These are phyloP conservation scores for Auricularia cornea DNA, from an alignment of 768 basidiomycete species.

Conservation along the genomic window DNA sequence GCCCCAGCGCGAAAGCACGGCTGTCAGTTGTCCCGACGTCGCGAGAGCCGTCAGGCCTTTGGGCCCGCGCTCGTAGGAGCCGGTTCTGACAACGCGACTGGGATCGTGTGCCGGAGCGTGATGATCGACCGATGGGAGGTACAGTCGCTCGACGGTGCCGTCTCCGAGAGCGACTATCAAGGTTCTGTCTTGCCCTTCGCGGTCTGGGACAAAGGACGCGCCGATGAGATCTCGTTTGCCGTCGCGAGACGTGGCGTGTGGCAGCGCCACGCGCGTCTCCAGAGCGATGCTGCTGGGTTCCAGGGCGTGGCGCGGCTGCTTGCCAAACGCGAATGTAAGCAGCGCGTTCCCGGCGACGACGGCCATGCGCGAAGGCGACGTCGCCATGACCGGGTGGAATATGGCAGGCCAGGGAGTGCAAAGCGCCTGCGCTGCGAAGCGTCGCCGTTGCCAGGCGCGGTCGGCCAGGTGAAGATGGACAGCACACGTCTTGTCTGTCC, in stretches of 20 bases:
- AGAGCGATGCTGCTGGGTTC: neutral
- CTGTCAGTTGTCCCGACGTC: neutral
- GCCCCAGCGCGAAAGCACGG: neutral
- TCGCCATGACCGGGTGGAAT: neutral
- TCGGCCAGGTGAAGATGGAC: neutral
- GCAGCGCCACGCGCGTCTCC: neutral
- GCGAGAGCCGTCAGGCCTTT: neutral
- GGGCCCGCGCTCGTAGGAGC: neutral
- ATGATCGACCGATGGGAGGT: neutral
- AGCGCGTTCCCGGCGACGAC: neutral
- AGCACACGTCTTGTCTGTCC: neutral
- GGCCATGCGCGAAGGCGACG: neutral
- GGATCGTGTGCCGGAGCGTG: neutral
- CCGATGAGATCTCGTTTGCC: neutral
- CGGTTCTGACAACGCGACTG: neutral
- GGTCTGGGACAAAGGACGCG: neutral
- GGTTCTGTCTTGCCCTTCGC: neutral
- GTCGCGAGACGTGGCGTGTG: neutral
- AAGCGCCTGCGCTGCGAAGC: neutral
- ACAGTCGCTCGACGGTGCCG: neutral
- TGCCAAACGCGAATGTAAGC: neutral
- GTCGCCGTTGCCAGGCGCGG: neutral
- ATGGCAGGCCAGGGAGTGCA: neutral
- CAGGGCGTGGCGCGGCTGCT: neutral
- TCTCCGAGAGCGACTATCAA: neutral